These are phyloP conservation scores for Aureobasidium lini DNA, from an alignment of 2,329 filamentous ascomycete species.

Conservation along the genomic window DNA sequence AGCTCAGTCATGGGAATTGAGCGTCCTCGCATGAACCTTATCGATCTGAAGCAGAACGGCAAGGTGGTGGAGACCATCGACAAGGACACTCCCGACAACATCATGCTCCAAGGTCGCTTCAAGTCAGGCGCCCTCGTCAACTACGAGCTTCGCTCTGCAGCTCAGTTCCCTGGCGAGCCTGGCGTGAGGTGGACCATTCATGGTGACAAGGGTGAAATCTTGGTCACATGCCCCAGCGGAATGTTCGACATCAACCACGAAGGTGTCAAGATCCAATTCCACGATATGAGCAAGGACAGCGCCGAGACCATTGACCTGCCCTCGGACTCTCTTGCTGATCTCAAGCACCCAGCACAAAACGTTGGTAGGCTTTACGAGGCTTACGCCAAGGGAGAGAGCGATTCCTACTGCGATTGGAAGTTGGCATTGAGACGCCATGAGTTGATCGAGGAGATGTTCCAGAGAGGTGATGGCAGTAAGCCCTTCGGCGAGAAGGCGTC, in stretches of 20 bases:
- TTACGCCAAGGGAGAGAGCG: conserved; percentile 6
- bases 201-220: conserved; percentile 35
- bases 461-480: conserved; percentile 8
- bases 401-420: conserved; percentile 10
- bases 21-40: conserved; percentile 34
- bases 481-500: conserved; percentile 7
- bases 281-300: background rate
- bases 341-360: conserved; percentile 11
- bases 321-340: background rate
- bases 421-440: conserved; percentile 7
- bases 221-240: background rate
- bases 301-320: conserved; percentile 1
- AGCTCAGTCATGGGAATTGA: conserved; percentile 40
- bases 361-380: conserved; percentile 12
- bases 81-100: conserved; percentile 36
- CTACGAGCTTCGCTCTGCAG: conserved; percentile 41
- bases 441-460: conserved; percentile 12
- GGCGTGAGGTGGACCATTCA: conserved; percentile 44
- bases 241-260: conserved; percentile 11
- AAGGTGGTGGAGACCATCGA: conserved; percentile 8
- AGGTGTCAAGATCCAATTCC: conserved; percentile 1
- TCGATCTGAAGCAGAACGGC: conserved; percentile 10
- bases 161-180: conserved; percentile 43
- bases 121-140: conserved; percentile 35
- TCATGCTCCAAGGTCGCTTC: conserved; percentile 36